Percentiles rank a stretch among this genome's conserved stretches.
phyloP scores from a whole-genome alignment of 176 grass and related monocot genomes.

The Microstegium vimineum region DNA sequence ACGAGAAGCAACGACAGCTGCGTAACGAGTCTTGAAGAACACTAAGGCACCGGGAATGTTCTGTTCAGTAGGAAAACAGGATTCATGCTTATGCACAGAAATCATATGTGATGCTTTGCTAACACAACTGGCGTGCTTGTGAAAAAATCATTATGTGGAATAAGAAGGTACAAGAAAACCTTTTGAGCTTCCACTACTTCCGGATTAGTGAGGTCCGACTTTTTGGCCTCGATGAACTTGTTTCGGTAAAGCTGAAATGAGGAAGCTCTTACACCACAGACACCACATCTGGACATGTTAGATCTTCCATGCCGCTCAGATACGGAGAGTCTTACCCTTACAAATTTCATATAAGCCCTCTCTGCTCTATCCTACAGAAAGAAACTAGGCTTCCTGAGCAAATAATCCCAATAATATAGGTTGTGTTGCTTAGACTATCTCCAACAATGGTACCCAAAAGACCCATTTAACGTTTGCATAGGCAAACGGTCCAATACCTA shows the following conservation, averaged over 20 bases:
- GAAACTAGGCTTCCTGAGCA: slow-evolving; percentile 5
- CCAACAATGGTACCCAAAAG: too few species aligned
- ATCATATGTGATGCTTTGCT: background rate
- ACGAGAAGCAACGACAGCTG: slow-evolving; percentile 66
- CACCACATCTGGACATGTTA: slow-evolving; percentile 63
- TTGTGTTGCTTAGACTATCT: background rate
- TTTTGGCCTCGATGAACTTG: slow-evolving; percentile 51
- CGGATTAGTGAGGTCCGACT: slow-evolving; percentile 26
- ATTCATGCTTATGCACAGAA: slow-evolving; percentile 13
- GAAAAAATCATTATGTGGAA: background rate
- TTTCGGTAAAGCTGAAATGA: slow-evolving; percentile 60
- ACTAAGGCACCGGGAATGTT: slow-evolving; percentile 80
- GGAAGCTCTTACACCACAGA: slow-evolving; percentile 69
- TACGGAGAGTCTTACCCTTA: slow-evolving; percentile 43
- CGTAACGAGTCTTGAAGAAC: slow-evolving; percentile 97
- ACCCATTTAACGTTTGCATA: too few species aligned
- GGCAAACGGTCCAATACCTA: too few species aligned
- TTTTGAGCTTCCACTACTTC: slow-evolving; percentile 60
- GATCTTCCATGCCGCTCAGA: slow-evolving; percentile 50
- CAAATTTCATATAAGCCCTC: slow-evolving; percentile 72
- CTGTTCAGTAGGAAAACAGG: slow-evolving; percentile 35
- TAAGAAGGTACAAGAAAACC: slow-evolving; percentile 29
- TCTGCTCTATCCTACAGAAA: slow-evolving; percentile 66
- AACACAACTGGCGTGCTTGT: slow-evolving; percentile 1
- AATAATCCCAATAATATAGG: background rate